phyloP scores from a whole-genome alignment of 129 eudicot species.

The Flaveria bidentis region DNA sequence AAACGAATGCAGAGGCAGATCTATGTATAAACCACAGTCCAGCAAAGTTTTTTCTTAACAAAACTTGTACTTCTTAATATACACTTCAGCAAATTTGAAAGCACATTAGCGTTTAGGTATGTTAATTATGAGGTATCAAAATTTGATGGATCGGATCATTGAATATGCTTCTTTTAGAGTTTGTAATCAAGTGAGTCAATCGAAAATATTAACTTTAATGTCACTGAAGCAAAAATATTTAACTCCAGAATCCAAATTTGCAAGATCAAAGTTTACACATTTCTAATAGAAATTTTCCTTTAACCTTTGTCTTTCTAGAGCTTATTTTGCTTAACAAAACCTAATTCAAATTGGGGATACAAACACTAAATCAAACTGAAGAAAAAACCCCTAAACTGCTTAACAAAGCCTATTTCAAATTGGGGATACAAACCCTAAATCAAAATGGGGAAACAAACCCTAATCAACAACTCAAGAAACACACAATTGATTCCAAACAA shows the following conservation, averaged over 20 bases:
- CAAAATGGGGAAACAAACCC: background rate
- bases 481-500: background rate
- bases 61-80: background rate
- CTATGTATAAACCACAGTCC: background rate
- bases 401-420: background rate
- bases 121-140: background rate
- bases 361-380: conserved; percentile 4
- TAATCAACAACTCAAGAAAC: conserved; percentile 16
- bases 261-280: background rate
- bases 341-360: background rate
- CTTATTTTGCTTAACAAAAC: background rate
- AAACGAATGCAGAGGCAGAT: background rate
- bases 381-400: conserved; percentile 12
- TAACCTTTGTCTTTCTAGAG: background rate
- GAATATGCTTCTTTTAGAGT: background rate
- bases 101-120: background rate
- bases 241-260: too few species aligned
- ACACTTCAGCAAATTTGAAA: background rate
- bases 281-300: background rate
- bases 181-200: background rate
- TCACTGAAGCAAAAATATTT: background rate
- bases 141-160: background rate
- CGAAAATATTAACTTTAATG: background rate
- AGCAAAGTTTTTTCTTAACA: background rate
- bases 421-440: background rate